Evolutionary conservation across 192 early-diverging fungal species (phyloP), one percentile per base, ranked within the genome.

Genomic region (Rhizoclosmatium sp.): DNA sequence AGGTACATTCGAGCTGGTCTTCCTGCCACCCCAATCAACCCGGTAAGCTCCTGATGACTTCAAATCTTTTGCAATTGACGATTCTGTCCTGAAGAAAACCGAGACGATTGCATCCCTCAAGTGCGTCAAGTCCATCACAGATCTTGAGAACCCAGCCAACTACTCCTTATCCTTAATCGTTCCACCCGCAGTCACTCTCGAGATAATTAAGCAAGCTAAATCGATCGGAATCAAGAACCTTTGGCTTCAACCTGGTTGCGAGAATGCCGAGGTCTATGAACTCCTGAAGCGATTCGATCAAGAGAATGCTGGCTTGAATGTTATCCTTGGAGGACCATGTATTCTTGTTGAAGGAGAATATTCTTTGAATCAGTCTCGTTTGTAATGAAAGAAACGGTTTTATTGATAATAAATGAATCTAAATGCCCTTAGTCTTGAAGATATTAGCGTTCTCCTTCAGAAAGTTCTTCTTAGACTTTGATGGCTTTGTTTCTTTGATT

Each of bases 201-300:
- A 81, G 3, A 87, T 93, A 2, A 70, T 95, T 31, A 72, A 88
- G 51, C 84, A 90, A 54, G 92, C 92, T 4, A 78, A 84, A 12
- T 72, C 83, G 49, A 76, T 92, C 12, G 93, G 93, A 2, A 90
- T 95, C 73, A 82, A 62, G 44, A 75, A 86, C 23, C 77, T 93
- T 21, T 95, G 93, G 93, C 58, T 93, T 10, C 93, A 95, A 79
- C 93, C 93, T 0, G 92, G 91, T 45, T 88, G 87, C 56, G 92
- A 93, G 12, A 82, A 85, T 42, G 69, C 68, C 46, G 91, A 90
- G 58, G 91, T 86, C 0, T 42, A 87, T 4, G 74, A 70, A 1
- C 84, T 81, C 54, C 89, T 90, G 2, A 79, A 83, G 46, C 67
- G 90, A 10, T 76, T 61, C 62, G 70, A 59, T 31, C 60, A 66